phyloP scores from a whole-genome alignment of 805 yeast species.

The Metschnikowia reukaufii region DNA sequence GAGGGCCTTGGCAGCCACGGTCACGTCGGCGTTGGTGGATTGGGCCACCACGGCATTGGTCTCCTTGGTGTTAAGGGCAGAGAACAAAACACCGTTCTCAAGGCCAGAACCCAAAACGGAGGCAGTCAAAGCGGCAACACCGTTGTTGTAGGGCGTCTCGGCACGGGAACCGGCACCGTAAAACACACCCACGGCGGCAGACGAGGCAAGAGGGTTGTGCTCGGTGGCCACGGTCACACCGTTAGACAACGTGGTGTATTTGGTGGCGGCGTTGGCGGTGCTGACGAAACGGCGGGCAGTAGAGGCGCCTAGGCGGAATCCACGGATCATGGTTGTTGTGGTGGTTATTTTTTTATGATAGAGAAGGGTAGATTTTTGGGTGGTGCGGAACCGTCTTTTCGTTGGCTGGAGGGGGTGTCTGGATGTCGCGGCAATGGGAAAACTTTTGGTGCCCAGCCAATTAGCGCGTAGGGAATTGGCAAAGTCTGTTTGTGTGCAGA shows the following conservation, averaged over 20 bases:
- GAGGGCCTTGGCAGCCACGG: constrained; percentile 53
- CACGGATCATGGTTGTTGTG: constrained; percentile 39
- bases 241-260: constrained; percentile 68
- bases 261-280: constrained; percentile 57
- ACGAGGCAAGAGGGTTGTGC: constrained; percentile 51
- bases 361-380: constrained; percentile 15
- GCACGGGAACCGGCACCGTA: constrained; percentile 77
- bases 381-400: not conserved
- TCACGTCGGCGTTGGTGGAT: constrained; percentile 48
- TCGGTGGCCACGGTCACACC: constrained; percentile 77
- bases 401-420: constrained; percentile 1
- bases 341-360: constrained; percentile 5
- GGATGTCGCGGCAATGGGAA: constrained; percentile 1
- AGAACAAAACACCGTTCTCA: constrained; percentile 56
- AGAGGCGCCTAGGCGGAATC: constrained; percentile 35
- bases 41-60: constrained; percentile 61
- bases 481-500: constrained; percentile 15
- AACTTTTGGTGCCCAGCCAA: constrained; percentile 18
- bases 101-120: constrained; percentile 45
- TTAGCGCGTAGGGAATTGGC: constrained; percentile 21
- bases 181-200: constrained; percentile 68
- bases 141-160: constrained; percentile 80
- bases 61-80: constrained; percentile 60
- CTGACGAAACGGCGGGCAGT: constrained; percentile 57
- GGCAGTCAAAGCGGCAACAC: constrained; percentile 68